A percentile compares a stretch with the other conserved stretches of the same genome.
phyloP scores from a whole-genome alignment of 2,329 filamentous ascomycete genomes.

The Talaromyces sp. region DNA sequence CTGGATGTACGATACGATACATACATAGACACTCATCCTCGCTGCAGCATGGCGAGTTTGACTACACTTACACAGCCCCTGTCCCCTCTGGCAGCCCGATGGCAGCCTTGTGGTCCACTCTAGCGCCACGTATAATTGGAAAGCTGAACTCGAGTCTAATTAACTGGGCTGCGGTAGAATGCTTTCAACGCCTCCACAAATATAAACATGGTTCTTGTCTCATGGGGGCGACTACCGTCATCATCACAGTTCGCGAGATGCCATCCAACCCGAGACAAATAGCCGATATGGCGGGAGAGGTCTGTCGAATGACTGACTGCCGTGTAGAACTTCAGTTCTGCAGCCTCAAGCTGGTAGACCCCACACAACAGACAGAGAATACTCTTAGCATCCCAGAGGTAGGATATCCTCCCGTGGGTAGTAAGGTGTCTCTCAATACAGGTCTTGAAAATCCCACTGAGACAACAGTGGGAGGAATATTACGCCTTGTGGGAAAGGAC shows the following conservation, averaged over 20 bases:
- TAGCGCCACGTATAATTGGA: neutral
- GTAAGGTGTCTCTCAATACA: neutral
- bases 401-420: neutral
- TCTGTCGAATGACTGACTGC: neutral
- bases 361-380: neutral
- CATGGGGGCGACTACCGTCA: neutral
- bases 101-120: neutral
- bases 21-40: neutral
- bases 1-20: neutral
- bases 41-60: neutral
- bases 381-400: neutral
- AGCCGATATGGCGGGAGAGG: neutral
- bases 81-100: neutral
- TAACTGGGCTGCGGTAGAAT: conserved; percentile 7
- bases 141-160: neutral
- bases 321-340: neutral
- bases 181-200: conserved; percentile 1
- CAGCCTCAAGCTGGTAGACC: neutral
- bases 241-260: neutral
- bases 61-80: neutral
- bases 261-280: neutral
- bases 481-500: neutral
- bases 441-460: neutral
- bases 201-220: neutral
- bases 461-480: conserved; percentile 1